Base-by-base conservation (phyloP, 768 basidiomycete species). In the Russula brevipes region DNA sequence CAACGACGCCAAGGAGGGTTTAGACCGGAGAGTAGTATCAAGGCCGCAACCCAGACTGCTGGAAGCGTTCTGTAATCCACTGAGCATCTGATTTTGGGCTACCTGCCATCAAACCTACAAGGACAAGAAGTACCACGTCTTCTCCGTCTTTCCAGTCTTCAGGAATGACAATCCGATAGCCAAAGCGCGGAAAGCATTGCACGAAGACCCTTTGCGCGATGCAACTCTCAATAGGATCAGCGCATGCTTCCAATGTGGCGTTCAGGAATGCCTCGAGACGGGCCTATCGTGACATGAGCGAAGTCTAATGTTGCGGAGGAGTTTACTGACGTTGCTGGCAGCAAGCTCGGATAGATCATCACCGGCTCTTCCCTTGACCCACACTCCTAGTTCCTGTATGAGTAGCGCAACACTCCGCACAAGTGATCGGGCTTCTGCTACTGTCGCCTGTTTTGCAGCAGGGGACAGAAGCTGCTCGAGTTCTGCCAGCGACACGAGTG, bases 91-190 rank as follows among this genome's bases (percentile, higher is more conserved):
- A 31, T 42, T 17, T 12, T 24, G 12, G 24, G 44, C 17, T 19
- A 61, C 3, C 44, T 55, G 16, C 65, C 54, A 11, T 57, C 31
- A 63, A 39, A 11, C 68, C 54, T 19, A 73, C 68, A 58, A 63
- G 35, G 10, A 60, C 49, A 45, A 54, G 44, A 30, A 54, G 44
- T 5, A 69, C 47, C 7, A 54, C 67, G 9, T 66, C 57, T 53
- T 69, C 55, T 24, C 68, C 69, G 3, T 53, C 61, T 42, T 58
- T 46, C 69, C 69, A 69, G 33, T 69, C 65, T 19, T 45, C 31
- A 45, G 44, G 64, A 11, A 66, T 57, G n/a, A 44, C 59, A 7
- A 56, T 41, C 47, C 54, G 58, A 45, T 51, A 38, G 7, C 41
- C 50, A 42, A 69, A 46, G 38, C 62, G 45, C 17, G 69, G 68